Conservation (phyloP, 1,284 basidiomycete species). For the Tylopilus sp. region DNA sequence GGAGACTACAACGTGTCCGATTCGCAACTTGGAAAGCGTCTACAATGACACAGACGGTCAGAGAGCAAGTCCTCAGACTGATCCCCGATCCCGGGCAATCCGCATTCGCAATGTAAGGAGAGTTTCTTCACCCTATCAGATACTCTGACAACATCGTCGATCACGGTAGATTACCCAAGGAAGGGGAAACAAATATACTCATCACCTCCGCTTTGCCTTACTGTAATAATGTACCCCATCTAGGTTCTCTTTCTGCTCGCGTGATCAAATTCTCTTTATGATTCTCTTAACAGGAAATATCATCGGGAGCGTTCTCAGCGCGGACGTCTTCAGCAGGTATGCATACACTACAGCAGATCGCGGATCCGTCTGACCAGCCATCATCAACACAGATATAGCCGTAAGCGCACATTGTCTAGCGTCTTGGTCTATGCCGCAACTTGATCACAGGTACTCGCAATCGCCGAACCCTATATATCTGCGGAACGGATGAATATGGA, state of each 20-base stretch:
- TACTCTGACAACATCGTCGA: constrained; percentile 12
- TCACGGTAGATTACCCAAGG: constrained; percentile 67
- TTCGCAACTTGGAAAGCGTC: neutral
- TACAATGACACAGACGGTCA: constrained; percentile 62
- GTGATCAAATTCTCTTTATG: constrained; percentile 6
- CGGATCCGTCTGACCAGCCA: constrained; percentile 4
- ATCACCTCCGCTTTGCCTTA: constrained; percentile 97
- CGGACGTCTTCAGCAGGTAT: constrained; percentile 94
- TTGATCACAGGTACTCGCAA: constrained; percentile 62
- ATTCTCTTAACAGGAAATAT: constrained; percentile 72
- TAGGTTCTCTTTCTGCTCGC: constrained; percentile 49
- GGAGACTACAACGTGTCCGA: neutral
- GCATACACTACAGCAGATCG: constrained; percentile 26
- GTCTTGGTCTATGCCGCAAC: constrained; percentile 3
- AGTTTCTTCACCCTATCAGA: constrained; percentile 5
- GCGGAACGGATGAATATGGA: constrained; percentile 98
- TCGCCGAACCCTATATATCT: constrained; percentile 78
- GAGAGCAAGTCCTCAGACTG: constrained; percentile 59
- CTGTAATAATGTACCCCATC: constrained; percentile 99
- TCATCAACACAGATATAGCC: constrained; percentile 53
- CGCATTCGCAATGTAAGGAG: constrained; percentile 44
- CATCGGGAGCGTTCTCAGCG: constrained; percentile 93
- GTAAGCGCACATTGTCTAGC: constrained; percentile 39
- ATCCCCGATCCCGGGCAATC: constrained; percentile 48
- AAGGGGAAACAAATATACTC: constrained; percentile 83